phyloP scores from a whole-genome alignment of 805 yeast species.

The Suhomyces vadensis region DNA sequence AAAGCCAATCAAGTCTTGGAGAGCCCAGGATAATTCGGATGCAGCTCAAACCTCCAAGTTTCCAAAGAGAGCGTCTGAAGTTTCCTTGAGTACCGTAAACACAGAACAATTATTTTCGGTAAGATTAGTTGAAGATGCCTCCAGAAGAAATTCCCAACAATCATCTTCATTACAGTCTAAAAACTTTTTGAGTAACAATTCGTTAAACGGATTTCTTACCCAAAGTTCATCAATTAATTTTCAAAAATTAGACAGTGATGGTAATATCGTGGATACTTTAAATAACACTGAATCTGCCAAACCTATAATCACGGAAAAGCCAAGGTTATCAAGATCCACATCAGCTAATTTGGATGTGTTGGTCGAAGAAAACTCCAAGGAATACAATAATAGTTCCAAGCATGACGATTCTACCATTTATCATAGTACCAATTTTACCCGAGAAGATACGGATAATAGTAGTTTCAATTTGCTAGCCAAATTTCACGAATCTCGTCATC shows the following conservation, averaged over 20 bases:
- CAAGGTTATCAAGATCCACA: conserved; percentile 30
- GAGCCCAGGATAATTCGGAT: conserved; percentile 39
- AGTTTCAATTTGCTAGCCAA: conserved; percentile 21
- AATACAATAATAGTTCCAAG: conserved; percentile 10
- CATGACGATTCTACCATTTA: conserved; percentile 14
- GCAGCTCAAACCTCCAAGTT: conserved; percentile 6
- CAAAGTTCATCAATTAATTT: conserved; percentile 38
- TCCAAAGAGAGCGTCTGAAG: conserved; percentile 62
- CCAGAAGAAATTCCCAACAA: conserved; percentile 31
- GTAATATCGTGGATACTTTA: conserved; percentile 35
- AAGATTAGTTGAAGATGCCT: conserved; percentile 63
- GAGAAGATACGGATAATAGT: conserved; percentile 15
- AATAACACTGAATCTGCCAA: background rate
- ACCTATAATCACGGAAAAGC: conserved; percentile 10
- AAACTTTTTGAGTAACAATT: conserved; percentile 25
- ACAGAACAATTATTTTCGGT: conserved; percentile 82
- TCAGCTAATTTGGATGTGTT: conserved; percentile 30
- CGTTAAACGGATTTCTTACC: conserved; percentile 24
- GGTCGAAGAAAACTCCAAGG: conserved; percentile 32
- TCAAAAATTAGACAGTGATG: conserved; percentile 47
- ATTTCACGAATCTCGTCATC: conserved; percentile 18
- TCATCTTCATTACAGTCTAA: conserved; percentile 24
- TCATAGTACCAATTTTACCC: conserved; percentile 13
- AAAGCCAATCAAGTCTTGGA: conserved; percentile 43
- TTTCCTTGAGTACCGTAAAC: conserved; percentile 79